Base-by-base conservation (phyloP, 345 rosid species). In the Toxicodendron radicans region DNA sequence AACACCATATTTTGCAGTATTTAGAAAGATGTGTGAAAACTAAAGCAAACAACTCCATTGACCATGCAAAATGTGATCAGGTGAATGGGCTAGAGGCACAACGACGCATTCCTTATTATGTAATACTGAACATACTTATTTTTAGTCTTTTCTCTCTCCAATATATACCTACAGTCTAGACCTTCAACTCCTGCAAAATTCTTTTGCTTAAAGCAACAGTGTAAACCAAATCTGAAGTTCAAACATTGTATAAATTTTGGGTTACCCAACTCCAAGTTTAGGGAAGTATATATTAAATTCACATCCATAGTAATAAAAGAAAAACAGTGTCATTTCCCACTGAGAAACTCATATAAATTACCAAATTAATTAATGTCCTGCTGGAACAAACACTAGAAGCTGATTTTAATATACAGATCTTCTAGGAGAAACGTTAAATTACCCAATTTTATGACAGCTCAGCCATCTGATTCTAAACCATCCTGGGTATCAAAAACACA, bases 171-270 rank as follows among this genome's bases (percentile, higher is more conserved):
- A 27, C 4, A 66, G 51, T 66, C 14, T 2, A 63, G 67, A 63
- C n/a, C 16, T 14, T 45, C 14, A 65, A 46, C 54, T 45, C 18
- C 45, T 17, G 17, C 46, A 32, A 32, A 68, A 14, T 38, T 17
- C 30, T 57, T 32, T 3, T n/a, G 46, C 27, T 30, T 52, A n/a
- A 68, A 45, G 43, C 27, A 68, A 32, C 58, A 17, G 20, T 30
- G 54, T 7, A 68, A 53, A 21, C 72, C 62, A 68, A 53, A 53
- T 58, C 16, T 20, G 48, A 53, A 68, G 72, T 41, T 54, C 59
- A 54, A 54, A 21, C 60, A 20, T n/a, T 53, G 32, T 18, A 53
- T 20, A 53, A 54, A n/a, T 32, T 45, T 5, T 32, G 48, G 71
- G 45, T 30, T 18, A 24, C 0, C 12, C 9, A 18, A 10, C 0